Conservation (phyloP, 192 early-diverging fungal genomes). For the Spizellomyces sp. region DNA sequence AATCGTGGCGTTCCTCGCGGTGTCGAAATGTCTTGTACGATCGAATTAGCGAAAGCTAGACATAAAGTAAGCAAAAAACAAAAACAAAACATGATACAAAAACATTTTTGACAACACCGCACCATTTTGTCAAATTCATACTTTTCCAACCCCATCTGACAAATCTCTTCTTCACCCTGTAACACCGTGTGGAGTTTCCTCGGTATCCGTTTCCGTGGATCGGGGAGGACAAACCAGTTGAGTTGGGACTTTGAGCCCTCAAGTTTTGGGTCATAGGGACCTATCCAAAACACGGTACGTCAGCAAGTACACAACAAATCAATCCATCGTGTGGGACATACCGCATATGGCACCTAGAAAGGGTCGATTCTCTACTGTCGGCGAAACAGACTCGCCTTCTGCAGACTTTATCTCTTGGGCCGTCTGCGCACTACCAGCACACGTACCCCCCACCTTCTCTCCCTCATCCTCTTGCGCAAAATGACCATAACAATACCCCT, state of each 20-base stretch:
- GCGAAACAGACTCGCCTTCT: no score
- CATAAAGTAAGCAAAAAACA: no score
- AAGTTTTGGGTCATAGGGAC: slow-evolving; percentile 81
- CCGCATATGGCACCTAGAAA: background rate
- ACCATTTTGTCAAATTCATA: slow-evolving; percentile 26
- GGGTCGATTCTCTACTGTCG: background rate
- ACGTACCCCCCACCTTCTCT: no score
- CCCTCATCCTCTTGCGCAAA: background rate
- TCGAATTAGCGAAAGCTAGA: slow-evolving; percentile 4
- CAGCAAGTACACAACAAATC: no score
- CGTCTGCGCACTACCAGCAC: no score
- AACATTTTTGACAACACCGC: no score
- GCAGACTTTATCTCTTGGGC: no score
- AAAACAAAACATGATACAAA: no score
- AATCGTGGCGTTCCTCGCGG: slow-evolving; percentile 16
- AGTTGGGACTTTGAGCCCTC: slow-evolving; percentile 75
- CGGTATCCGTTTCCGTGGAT: background rate
- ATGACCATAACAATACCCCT: slow-evolving; percentile 29
- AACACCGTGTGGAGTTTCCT: background rate
- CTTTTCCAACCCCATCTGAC: background rate
- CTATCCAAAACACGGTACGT: slow-evolving; percentile 23
- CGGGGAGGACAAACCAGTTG: slow-evolving; percentile 83
- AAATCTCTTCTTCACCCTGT: slow-evolving; percentile 1
- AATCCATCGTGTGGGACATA: no score
- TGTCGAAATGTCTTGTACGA: background rate